These are phyloP conservation scores for Alternaria solani DNA, from an alignment of 2,329 filamentous ascomycete species.

Conservation along the genomic window DNA sequence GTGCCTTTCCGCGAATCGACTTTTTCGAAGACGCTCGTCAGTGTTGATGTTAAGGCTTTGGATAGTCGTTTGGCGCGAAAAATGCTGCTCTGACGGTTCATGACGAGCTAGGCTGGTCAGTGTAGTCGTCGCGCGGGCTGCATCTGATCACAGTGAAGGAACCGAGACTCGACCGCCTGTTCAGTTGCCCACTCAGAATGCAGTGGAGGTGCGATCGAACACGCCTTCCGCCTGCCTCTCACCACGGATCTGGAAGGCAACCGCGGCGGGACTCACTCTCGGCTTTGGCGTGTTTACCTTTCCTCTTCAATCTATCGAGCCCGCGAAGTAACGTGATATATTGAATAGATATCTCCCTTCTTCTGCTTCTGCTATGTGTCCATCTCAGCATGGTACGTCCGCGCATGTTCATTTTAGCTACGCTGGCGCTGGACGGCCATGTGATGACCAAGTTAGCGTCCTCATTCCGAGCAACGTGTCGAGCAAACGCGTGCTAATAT, in stretches of 20 bases:
- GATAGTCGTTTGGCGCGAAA: conserved; percentile 13
- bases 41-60: conserved; percentile 6
- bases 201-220: neutral
- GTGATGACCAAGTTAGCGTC: neutral
- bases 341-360: neutral
- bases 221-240: conserved; percentile 4
- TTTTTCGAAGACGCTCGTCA: conserved; percentile 15
- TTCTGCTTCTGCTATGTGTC: conserved; percentile 20
- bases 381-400: neutral
- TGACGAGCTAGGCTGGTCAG: neutral
- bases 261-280: conserved; percentile 1
- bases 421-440: neutral
- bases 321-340: neutral
- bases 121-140: neutral
- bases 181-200: neutral
- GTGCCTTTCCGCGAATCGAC: conserved; percentile 1
- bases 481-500: neutral
- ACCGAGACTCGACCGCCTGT: neutral
- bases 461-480: neutral
- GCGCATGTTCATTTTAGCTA: neutral
- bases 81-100: conserved; percentile 11
- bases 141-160: neutral
- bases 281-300: neutral
- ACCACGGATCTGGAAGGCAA: neutral
- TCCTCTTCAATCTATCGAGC: neutral